Base-by-base conservation (phyloP, 352 stramenopile genomes). In the Pythium biforme region DNA sequence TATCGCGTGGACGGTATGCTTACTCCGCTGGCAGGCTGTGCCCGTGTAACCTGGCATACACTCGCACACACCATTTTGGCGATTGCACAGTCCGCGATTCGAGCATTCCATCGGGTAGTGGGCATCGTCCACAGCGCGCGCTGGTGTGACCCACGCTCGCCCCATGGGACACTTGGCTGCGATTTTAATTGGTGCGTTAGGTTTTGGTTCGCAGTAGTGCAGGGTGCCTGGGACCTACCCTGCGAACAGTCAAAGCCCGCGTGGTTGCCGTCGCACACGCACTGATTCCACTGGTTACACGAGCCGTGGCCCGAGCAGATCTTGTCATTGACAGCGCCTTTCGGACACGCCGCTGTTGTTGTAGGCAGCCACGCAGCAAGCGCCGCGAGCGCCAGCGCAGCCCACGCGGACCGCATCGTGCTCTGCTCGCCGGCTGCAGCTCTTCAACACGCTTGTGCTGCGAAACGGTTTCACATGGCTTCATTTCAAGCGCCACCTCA, bases 31-130 rank as follows among this genome's bases (percentile, higher is more conserved):
- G 26, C 86, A 95, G 1, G 82, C 85, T 0, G 70, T 76, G 6
- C 86, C 86, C 0, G 74, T 88, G 51, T 89, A 95, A 1, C 84
- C 84, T 31, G 77, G 55, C 62, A 90, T 83, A 48, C 86, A 95
- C 0, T 63, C 31, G 54, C 86, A 95, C 19, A 53, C 31, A 15
- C 86, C 86, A 3, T 54, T 71, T 49, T 69, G 49, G 8, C 79
- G 70, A 53, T 92, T 69, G 62, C 86, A 95, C 14, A 71, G 52
- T 31, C 86, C 86, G 37, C 86, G 82, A 70, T 92, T 92, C 0
- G 83, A 93, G 61, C 86, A 95, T 65, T 94, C 81, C 52, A 80
- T 70, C 31, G 63, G 49, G 59, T 86, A 91, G 62, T 91, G 82
- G 10, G 82, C 82, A 33, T 82, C 68, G 19, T 88, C 69, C 22